Evolutionary conservation across 1,284 basidiomycete genomes (phyloP).

Genomic region (Leccinum subfulvum): DNA sequence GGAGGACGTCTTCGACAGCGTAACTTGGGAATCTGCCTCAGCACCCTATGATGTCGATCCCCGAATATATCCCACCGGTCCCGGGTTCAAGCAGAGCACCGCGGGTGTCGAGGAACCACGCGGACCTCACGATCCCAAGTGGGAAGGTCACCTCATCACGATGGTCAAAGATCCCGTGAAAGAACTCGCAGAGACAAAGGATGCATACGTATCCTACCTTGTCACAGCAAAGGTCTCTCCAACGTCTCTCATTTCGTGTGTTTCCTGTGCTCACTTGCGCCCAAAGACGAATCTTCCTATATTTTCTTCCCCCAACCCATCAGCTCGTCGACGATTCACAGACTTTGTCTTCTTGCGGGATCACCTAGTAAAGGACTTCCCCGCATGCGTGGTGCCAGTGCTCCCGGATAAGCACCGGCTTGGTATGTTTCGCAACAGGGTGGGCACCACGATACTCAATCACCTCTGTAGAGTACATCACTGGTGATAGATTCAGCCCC

Average conservation of each 20-base stretch:
- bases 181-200: slow-evolving; percentile 94
- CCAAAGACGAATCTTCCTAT: slow-evolving; percentile 75
- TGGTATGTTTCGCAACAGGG: slow-evolving; percentile 52
- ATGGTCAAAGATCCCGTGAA: slow-evolving; percentile 91
- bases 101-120: slow-evolving; percentile 59
- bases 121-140: slow-evolving; percentile 75
- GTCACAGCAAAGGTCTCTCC: slow-evolving; percentile 82
- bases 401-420: slow-evolving; percentile 96
- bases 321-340: slow-evolving; percentile 86
- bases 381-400: slow-evolving; percentile 93
- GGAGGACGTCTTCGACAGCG: slow-evolving; percentile 82
- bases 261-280: slow-evolving; percentile 8
- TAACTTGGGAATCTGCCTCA: slow-evolving; percentile 79
- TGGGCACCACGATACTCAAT: slow-evolving; percentile 6
- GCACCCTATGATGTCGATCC: slow-evolving; percentile 49
- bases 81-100: slow-evolving; percentile 76
- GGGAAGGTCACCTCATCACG: slow-evolving; percentile 87
- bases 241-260: background rate
- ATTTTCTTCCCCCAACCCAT: slow-evolving; percentile 74
- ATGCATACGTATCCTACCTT: slow-evolving; percentile 93
- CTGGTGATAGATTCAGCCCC: slow-evolving; percentile 93
- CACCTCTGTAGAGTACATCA: slow-evolving; percentile 79
- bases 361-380: slow-evolving; percentile 88
- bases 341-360: slow-evolving; percentile 96
- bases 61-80: slow-evolving; percentile 46